These are phyloP conservation scores for Huiozyma naganishii DNA, from an alignment of 805 yeast genomes.

Conservation along the genomic window DNA sequence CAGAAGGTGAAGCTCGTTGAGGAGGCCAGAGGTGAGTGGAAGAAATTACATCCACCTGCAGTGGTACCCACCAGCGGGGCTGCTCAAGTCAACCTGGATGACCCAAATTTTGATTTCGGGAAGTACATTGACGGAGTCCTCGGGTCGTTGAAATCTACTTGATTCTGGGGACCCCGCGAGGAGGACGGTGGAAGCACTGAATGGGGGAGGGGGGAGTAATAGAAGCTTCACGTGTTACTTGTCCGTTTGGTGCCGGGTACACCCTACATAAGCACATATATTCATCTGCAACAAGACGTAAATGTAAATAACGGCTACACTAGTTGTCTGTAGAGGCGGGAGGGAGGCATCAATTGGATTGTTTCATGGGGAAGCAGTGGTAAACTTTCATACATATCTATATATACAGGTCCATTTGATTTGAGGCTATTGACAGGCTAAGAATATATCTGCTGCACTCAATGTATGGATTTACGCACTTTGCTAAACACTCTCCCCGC, in stretches of 20 bases:
- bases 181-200: too few relatives aligned
- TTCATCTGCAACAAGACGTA: not conserved
- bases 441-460: too few relatives aligned
- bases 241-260: too few relatives aligned
- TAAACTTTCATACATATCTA: too few relatives aligned
- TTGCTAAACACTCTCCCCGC: slow-evolving; percentile 66
- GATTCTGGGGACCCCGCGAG: not conserved
- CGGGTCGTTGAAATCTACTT: slow-evolving; percentile 35
- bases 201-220: too few relatives aligned
- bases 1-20: slow-evolving; percentile 64
- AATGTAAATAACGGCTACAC: not conserved
- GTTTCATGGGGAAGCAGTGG: too few relatives aligned
- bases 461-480: not conserved
- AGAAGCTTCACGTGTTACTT: too few relatives aligned
- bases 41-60: slow-evolving; percentile 45
- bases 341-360: too few relatives aligned
- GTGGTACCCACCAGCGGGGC: slow-evolving; percentile 27
- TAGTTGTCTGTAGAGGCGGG: too few relatives aligned
- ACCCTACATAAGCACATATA: not conserved
- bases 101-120: slow-evolving; percentile 82
- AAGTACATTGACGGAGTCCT: slow-evolving; percentile 55
- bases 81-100: slow-evolving; percentile 62
- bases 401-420: too few relatives aligned
- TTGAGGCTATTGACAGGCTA: too few relatives aligned
- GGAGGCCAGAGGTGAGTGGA: slow-evolving; percentile 85